A percentile compares a stretch with the other conserved stretches of the same genome.
These are phyloP conservation scores for Pichia sp. DNA, from an alignment of 1,139 yeast species.

Conservation along the genomic window DNA sequence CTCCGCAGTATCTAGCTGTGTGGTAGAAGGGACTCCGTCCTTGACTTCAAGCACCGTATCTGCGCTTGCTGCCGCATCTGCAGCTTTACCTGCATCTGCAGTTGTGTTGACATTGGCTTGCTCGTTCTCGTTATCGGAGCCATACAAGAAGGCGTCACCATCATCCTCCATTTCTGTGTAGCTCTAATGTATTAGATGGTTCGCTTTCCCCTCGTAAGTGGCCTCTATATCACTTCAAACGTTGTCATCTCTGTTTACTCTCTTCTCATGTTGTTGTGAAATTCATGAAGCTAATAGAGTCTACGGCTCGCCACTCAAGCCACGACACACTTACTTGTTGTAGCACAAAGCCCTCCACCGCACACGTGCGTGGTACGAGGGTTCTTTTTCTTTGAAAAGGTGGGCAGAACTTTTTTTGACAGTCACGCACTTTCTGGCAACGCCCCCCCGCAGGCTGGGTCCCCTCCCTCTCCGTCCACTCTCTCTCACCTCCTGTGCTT, in stretches of 20 bases:
- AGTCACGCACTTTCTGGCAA: not conserved
- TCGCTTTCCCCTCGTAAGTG: not conserved
- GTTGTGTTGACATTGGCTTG: not conserved
- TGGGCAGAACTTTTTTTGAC: not conserved
- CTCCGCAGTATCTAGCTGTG: not conserved
- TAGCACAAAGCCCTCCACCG: not conserved
- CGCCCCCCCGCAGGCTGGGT: not conserved
- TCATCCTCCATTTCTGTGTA: constrained; percentile 42
- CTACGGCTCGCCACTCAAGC: not conserved
- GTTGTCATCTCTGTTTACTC: not conserved
- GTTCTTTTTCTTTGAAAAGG: not conserved
- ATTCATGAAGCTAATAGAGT: not conserved
- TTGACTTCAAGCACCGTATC: constrained; percentile 9
- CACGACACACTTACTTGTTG: not conserved
- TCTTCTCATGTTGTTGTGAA: not conserved
- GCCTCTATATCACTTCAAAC: not conserved
- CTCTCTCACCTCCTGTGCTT: not conserved
- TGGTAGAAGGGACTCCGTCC: not conserved
- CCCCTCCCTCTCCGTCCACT: not conserved
- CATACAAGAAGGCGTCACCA: constrained; percentile 83
- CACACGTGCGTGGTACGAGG: not conserved
- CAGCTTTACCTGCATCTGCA: not conserved
- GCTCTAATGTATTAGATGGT: not conserved
- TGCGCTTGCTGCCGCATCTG: constrained; percentile 23
- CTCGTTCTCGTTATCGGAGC: constrained; percentile 56